Percentiles rank a stretch among this genome's conserved stretches.
Evolutionary conservation across 2,329 filamentous ascomycete species (phyloP).

Genomic region (Neoscytalidium dimidiatum): DNA sequence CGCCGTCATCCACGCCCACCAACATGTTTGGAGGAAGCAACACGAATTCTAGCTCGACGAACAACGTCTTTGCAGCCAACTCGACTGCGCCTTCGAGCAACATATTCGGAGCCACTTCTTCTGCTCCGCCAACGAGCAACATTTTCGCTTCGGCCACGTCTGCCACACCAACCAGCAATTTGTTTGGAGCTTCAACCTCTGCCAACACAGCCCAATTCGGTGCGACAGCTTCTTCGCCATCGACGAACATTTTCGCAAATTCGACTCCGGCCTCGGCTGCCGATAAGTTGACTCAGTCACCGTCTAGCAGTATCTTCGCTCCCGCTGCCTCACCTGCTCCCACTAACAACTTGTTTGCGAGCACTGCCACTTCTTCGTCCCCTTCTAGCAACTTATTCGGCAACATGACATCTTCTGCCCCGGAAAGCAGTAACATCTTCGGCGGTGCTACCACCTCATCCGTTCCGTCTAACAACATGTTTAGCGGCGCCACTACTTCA

Average conservation of each 20-base stretch:
- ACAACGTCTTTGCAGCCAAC: background rate
- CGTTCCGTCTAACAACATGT: background rate
- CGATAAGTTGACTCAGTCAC: background rate
- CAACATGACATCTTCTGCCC: background rate
- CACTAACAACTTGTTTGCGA: background rate
- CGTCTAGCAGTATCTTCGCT: background rate
- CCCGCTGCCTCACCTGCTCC: background rate
- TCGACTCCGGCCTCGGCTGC: background rate
- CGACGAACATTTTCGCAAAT: background rate
- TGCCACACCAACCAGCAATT: background rate
- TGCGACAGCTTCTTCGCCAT: background rate
- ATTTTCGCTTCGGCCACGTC: background rate
- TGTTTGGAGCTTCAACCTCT: background rate
- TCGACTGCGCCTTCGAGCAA: conserved; percentile 1
- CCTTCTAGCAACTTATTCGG: background rate
- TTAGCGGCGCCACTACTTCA: background rate
- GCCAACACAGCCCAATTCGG: background rate
- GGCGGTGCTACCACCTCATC: background rate
- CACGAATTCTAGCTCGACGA: background rate
- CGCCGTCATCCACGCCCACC: background rate
- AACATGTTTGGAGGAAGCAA: background rate
- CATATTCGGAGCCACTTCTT: background rate
- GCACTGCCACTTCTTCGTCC: background rate
- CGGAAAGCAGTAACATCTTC: background rate
- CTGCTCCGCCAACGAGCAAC: background rate